phyloP scores from a whole-genome alignment of 768 basidiomycete species.

The Trametes villosa region DNA sequence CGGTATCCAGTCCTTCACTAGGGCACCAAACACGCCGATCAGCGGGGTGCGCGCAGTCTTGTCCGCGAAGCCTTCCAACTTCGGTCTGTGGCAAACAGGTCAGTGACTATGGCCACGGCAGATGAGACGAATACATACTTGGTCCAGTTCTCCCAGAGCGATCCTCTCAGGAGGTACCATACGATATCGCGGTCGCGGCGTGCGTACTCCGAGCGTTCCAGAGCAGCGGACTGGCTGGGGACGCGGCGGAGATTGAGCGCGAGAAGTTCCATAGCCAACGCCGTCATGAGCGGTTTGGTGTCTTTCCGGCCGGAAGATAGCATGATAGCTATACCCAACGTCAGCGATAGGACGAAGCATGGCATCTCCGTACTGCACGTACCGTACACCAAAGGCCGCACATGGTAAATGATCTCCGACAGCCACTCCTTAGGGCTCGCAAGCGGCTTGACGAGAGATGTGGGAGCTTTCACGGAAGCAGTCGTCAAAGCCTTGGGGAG shows the following conservation, averaged over 20 bases:
- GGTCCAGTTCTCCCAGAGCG: constrained; percentile 83
- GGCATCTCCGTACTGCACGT: constrained; percentile 22
- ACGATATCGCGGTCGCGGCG: constrained; percentile 79
- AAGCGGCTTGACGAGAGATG: constrained; percentile 65
- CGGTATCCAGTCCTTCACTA: constrained; percentile 86
- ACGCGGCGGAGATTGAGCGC: constrained; percentile 75
- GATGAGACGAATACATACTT: constrained; percentile 44
- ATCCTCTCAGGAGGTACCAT: constrained; percentile 86
- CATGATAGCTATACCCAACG: constrained; percentile 37
- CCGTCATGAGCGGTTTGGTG: constrained; percentile 65
- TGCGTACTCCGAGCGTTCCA: constrained; percentile 82
- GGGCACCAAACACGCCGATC: constrained; percentile 66
- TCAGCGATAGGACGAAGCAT: not conserved
- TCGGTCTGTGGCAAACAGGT: constrained; percentile 56
- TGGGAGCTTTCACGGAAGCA: constrained; percentile 70
- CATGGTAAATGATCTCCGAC: constrained; percentile 69
- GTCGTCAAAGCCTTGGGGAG: constrained; percentile 81
- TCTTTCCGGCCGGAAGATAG: constrained; percentile 48
- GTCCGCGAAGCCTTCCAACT: constrained; percentile 66
- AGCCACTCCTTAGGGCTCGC: constrained; percentile 73
- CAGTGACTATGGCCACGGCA: not conserved
- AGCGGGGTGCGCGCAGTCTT: constrained; percentile 60
- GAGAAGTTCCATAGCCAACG: constrained; percentile 70
- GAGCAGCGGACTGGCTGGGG: constrained; percentile 59
- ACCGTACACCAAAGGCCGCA: constrained; percentile 83